Evolutionary conservation across 371 early-diverging fungal genomes (phyloP).

Genomic region (Apophysomyces ossiformis): DNA sequence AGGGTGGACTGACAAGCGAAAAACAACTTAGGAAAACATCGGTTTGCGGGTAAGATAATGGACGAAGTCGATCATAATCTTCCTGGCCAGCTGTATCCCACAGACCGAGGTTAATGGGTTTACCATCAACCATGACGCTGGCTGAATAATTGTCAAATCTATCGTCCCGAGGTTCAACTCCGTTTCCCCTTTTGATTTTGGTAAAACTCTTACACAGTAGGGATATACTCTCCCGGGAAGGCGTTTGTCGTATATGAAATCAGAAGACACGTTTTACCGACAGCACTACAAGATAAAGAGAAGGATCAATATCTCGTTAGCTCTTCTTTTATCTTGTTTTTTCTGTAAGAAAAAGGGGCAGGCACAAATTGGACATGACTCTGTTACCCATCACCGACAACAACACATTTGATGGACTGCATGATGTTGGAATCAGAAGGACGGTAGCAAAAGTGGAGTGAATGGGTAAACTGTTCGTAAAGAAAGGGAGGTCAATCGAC

Average conservation of each 20-base stretch:
- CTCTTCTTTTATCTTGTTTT: no score
- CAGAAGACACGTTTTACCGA: conserved; percentile 95
- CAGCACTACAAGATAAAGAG: conserved; percentile 62
- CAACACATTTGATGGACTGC: conserved; percentile 11
- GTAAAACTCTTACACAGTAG: conserved; percentile 83
- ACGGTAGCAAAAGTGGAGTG: not conserved
- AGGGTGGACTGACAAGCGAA: conserved; percentile 86
- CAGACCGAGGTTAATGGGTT: conserved; percentile 92
- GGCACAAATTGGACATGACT: not conserved
- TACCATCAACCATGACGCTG: conserved; percentile 94
- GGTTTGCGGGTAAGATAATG: conserved; percentile 94
- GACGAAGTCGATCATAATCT: conserved; percentile 95
- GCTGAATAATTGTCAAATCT: conserved; percentile 97
- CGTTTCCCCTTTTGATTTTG: conserved; percentile 2
- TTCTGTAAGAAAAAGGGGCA: not conserved
- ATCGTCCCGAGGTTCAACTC: conserved; percentile 12
- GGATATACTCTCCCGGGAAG: conserved; percentile 97
- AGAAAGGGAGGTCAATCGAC: not conserved
- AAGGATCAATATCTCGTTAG: no score
- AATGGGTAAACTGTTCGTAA: not conserved
- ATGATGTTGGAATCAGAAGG: not conserved
- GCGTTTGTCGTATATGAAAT: conserved; percentile 97
- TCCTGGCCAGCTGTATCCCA: conserved; percentile 99
- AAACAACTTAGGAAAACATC: conserved; percentile 93
- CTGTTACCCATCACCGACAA: conserved; percentile 1